Evolutionary conservation across 768 basidiomycete species (phyloP).

Genomic region (Suillus subalutaceus): DNA sequence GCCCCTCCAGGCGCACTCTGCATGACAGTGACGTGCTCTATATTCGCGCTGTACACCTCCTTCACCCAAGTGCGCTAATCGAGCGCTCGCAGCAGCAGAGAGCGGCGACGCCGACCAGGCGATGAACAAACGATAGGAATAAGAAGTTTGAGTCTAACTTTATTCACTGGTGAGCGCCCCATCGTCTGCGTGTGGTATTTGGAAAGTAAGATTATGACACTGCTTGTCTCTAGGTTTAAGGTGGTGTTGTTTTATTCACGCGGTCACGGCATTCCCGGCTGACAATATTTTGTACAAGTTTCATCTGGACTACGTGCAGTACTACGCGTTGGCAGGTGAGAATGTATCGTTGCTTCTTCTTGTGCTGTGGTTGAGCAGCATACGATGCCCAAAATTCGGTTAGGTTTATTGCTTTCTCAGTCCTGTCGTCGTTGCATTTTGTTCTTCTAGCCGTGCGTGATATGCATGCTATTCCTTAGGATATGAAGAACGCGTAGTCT

Average conservation of each 20-base stretch:
- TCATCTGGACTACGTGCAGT: too few species aligned
- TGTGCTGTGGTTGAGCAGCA: too few species aligned
- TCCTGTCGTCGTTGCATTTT: background rate
- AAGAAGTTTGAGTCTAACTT: slow-evolving; percentile 92
- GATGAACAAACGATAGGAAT: slow-evolving; percentile 54
- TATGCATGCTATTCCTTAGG: background rate
- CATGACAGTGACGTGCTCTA: slow-evolving; percentile 84
- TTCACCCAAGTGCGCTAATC: slow-evolving; percentile 83
- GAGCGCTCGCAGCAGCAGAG: slow-evolving; percentile 53
- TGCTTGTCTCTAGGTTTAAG: too few species aligned
- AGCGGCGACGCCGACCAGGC: slow-evolving; percentile 61
- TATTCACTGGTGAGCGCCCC: slow-evolving; percentile 26
- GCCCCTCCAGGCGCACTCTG: slow-evolving; percentile 65
- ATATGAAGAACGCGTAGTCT: background rate
- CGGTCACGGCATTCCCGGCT: too few species aligned
- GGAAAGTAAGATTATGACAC: too few species aligned
- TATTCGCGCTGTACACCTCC: slow-evolving; percentile 82
- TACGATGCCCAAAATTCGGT: too few species aligned
- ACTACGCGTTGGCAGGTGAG: too few species aligned
- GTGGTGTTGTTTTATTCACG: too few species aligned
- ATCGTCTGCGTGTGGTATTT: background rate
- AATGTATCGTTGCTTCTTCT: too few species aligned
- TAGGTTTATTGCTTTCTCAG: background rate
- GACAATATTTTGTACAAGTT: too few species aligned
- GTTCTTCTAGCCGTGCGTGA: background rate